Evolutionary conservation across 2,329 filamentous ascomycete species (phyloP), one percentile per base, ranked within the genome.

Genomic region (Fusarium sp.): DNA sequence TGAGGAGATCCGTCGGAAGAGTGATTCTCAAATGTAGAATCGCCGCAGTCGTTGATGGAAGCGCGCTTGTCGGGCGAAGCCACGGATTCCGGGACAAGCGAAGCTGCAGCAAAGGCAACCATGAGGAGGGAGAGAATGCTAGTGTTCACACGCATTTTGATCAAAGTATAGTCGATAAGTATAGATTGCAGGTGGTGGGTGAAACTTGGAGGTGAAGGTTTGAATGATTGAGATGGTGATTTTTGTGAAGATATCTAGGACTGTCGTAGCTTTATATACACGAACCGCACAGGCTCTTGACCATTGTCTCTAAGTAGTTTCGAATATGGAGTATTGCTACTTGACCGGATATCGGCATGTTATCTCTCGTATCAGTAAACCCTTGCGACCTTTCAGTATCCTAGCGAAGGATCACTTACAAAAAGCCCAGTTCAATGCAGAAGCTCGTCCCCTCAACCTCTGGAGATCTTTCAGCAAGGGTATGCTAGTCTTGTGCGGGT

Each of bases 11-110:
- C 47, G 0, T 18, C n/a, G 3, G 47, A 50, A n/a, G 47, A 50
- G 33, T 50, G 47, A 8, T 50, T 50, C 33, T 50, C 47, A 28
- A 50, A 50, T 7, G 24, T 39, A 7, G 33, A 50, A n/a, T 50
- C 47, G 10, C 47, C 33, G 7, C 47, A 50, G 23, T 50, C 47
- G 47, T 28, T 50, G 47, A 50, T 24, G 11, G 31, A 39, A 2
- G 23, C 35, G 9, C 47, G 47, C 47, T 50, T 50, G 23, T 15
- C 24, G 18, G 35, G 47, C 12, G 18, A 16, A 18, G 33, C 12
- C 15, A 23, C 8, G 4, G 47, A 12, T 8, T 50, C 47, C 4
- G 47, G 11, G 33, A 50, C 24, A 23, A 31, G 47, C 1, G 23
- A 50, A 13, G 47, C 47, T 21, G 47, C 23, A 11, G 33, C 33